Base-by-base conservation (phyloP, 371 early-diverging fungal genomes). In the Rhizomucor miehei region DNA sequence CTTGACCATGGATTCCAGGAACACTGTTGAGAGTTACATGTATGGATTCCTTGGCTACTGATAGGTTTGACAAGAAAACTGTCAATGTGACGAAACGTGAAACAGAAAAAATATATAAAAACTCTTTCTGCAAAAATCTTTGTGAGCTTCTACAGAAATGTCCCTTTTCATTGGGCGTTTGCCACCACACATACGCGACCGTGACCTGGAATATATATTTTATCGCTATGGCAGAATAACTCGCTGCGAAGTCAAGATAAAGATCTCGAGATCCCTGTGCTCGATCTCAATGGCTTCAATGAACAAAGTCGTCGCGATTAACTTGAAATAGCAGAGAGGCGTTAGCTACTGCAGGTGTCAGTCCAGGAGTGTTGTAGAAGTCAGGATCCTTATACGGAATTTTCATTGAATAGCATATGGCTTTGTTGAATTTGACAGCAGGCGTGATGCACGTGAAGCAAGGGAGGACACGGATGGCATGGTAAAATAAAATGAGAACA, bases 171-270 rank as follows among this genome's bases (percentile, higher is more conserved):
- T 29, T 29, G 48, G 41, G 19, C 14, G 41, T 16, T 12, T 41
- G 41, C 41, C 41, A 6, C 41, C 41, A 6, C 41, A 41, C 41
- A 41, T 41, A 16, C 14, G 19, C 4, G 41, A 41, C 3, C 19
- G 19, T 12, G 41, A 41, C 12, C 19, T 41, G 12, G 41, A 41
- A 19, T 4, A 41, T 11, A 41, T 41, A 14, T 41, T 41, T 12
- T 41, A 41, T 41, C 41, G 41, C 12, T 41, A 41, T 41, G 41
- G 41, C 14, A 41, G 41, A 41, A 41, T 41, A 16, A 41, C 41
- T 6, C 41, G 41, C 41, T 41, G 41, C 11, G 6, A 41, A 41
- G 41, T 41, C 16, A 41, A 41, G 41, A 11, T 41, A 41, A 41
- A 41, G 29, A 29, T 29, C 29, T 3, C 29, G 29, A 3, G 29